These are phyloP conservation scores for Leonotis leonurus DNA, from an alignment of 257 asterid genomes.

Conservation along the genomic window DNA sequence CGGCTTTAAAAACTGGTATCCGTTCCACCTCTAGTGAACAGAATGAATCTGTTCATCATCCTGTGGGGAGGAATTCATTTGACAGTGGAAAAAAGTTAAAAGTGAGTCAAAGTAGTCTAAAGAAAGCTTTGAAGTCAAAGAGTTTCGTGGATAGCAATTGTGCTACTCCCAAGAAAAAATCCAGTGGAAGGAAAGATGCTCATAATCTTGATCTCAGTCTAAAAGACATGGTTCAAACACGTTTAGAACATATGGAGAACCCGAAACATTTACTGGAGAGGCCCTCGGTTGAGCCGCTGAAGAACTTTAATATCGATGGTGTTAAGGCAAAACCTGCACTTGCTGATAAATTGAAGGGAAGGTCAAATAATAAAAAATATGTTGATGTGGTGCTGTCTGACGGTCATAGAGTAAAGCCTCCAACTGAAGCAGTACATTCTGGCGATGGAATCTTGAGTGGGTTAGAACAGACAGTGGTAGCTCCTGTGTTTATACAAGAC, in stretches of 20 bases:
- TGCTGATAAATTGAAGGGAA: constrained; percentile 41
- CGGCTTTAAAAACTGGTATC: constrained; percentile 22
- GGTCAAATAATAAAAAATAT: constrained; percentile 26
- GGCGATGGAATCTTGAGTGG: constrained; percentile 24
- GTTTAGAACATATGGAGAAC: constrained; percentile 25
- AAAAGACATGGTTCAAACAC: constrained; percentile 15
- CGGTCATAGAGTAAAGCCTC: constrained; percentile 26
- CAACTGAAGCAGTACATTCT: constrained; percentile 27
- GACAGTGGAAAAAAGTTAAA: constrained; percentile 45
- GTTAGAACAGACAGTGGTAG: constrained; percentile 30
- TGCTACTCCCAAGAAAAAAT: constrained; percentile 26
- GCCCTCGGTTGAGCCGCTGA: constrained; percentile 32
- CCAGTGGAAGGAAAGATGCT: constrained; percentile 37
- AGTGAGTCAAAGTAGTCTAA: constrained; percentile 38
- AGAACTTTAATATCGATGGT: constrained; percentile 35
- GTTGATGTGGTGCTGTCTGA: constrained; percentile 29
- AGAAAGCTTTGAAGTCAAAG: constrained; percentile 28
- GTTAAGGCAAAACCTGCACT: constrained; percentile 28
- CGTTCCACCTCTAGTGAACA: constrained; percentile 27
- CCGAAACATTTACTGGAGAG: constrained; percentile 27
- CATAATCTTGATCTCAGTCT: constrained; percentile 14
- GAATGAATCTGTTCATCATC: constrained; percentile 22
- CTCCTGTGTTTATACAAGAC: constrained; percentile 44
- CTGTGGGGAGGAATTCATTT: constrained; percentile 26
- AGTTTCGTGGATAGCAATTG: constrained; percentile 27